Evolutionary conservation across 495 filamentous ascomycete species (phyloP).

Genomic region (Articulospora tetracladia): DNA sequence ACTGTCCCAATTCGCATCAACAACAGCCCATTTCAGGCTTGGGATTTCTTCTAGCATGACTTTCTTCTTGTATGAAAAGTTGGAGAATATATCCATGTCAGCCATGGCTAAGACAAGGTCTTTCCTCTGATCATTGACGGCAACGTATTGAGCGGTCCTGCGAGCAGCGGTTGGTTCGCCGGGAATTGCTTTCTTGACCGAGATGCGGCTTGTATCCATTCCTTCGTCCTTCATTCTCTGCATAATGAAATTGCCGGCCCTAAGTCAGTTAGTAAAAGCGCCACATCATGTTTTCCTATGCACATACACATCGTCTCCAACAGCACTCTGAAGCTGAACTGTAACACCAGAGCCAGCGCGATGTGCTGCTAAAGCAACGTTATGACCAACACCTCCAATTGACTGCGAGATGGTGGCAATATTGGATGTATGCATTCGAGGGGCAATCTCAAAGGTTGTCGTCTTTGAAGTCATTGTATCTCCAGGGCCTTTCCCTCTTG

Average conservation of each 20-base stretch:
- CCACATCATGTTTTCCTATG: conserved; percentile 15
- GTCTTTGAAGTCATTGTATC: background rate
- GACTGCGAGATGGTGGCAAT: conserved; percentile 73
- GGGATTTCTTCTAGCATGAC: background rate
- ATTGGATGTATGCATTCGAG: conserved; percentile 79
- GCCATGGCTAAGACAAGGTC: conserved; percentile 86
- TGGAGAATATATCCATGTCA: conserved; percentile 84
- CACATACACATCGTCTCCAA: conserved; percentile 66
- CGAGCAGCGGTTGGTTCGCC: conserved; percentile 11
- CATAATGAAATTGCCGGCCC: conserved; percentile 66
- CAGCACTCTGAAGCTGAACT: conserved; percentile 67
- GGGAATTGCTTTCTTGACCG: conserved; percentile 35
- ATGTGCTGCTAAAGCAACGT: conserved; percentile 79
- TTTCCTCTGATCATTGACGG: conserved; percentile 79
- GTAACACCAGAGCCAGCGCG: conserved; percentile 35
- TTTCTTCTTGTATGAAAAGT: conserved; percentile 11
- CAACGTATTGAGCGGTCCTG: conserved; percentile 85
- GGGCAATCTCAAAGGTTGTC: conserved; percentile 27
- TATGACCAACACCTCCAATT: conserved; percentile 92
- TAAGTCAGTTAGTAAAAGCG: conserved; percentile 11
- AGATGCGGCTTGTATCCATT: conserved; percentile 61
- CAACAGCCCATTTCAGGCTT: conserved; percentile 57
- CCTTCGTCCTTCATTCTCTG: conserved; percentile 55
- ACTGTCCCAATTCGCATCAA: conserved; percentile 81
- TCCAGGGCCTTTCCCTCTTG: conserved; percentile 22